Evolutionary conservation across 805 yeast genomes (phyloP).

Genomic region (Cyberlindnera amylophila): DNA sequence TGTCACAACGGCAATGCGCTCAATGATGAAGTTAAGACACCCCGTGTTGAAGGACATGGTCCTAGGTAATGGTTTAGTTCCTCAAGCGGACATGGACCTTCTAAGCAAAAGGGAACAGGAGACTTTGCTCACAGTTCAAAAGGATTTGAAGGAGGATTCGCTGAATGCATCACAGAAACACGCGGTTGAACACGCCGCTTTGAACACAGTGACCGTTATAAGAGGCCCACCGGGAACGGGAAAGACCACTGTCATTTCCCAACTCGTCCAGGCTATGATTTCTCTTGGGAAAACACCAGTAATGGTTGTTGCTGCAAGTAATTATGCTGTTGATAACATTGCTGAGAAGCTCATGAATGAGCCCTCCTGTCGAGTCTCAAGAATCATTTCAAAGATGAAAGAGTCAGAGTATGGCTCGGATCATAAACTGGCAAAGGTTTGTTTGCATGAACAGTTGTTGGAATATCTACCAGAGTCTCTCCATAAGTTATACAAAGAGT

Average conservation of each 20-base stretch:
- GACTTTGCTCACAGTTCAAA: conserved; percentile 51
- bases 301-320: conserved; percentile 69
- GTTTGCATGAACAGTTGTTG: conserved; percentile 57
- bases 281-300: conserved; percentile 55
- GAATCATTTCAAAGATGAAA: conserved; percentile 56
- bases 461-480: conserved; percentile 42
- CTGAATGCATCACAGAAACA: conserved; percentile 55
- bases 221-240: conserved; percentile 31
- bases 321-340: conserved; percentile 70
- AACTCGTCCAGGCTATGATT: conserved; percentile 51
- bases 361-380: conserved; percentile 42
- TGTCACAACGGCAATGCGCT: conserved; percentile 55
- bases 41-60: conserved; percentile 47
- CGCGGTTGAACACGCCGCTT: conserved; percentile 31
- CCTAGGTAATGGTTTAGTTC: conserved; percentile 45
- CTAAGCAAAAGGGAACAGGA: too few species aligned
- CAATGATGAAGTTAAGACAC: conserved; percentile 57
- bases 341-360: conserved; percentile 61
- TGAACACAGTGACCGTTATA: conserved; percentile 42
- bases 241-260: conserved; percentile 39
- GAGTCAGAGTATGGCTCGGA: conserved; percentile 53
- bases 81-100: too few species aligned
- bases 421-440: conserved; percentile 54
- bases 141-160: conserved; percentile 42
- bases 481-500: conserved; percentile 15